Base-by-base conservation (phyloP, 2,329 filamentous ascomycete genomes). In the Phaeophleospora eucalypticola region DNA sequence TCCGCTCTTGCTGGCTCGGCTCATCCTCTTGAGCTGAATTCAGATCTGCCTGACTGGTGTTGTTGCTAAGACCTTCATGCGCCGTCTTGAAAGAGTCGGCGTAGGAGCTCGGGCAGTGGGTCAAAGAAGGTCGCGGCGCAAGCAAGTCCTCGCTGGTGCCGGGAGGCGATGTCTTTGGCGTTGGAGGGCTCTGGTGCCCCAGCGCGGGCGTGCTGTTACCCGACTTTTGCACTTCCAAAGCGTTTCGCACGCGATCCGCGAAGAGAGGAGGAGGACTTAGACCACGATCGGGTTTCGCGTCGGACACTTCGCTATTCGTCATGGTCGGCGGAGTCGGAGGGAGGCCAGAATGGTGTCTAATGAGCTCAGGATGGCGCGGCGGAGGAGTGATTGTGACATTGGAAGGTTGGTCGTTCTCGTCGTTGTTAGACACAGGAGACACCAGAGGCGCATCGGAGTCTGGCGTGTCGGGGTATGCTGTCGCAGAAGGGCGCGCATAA, bases 51-150 rank as follows among this genome's bases (percentile, higher is more conserved):
- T 37, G 15, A 37, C 36, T 37, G 36, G 36, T 37, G 7, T 3
- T 6, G 17, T 37, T 37, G 4, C 68, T 65, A 18, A 64, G 65
- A 4, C 70, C 67, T 54, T 74, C 72, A 46, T 64, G 62, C 9
- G 72, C 72, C 1, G 72, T 75, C 36, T 62, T 67, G 55, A 73
- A 75, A 0, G 71, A 74, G 19, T 74, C 72, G 24, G 71, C 70
- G 17, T 67, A 71, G 4, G 72, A 75, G 6, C 71, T 65, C 3
- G 58, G 48, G 41, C 57, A 58, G 34, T 56, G 52, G 15, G 34
- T 38, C 36, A 61, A 49, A 14, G 41, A 16, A 20, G 58, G 61
- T 17, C 56, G 51, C 15, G 59, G 51, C 3, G 50, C 36, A 6
- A 40, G 35, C 33, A 58, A 39, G 16, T 51, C 51, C 21, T 53